These are phyloP conservation scores for Euphorbia celastroides DNA, from an alignment of 441 rosid genomes.

Conservation along the genomic window DNA sequence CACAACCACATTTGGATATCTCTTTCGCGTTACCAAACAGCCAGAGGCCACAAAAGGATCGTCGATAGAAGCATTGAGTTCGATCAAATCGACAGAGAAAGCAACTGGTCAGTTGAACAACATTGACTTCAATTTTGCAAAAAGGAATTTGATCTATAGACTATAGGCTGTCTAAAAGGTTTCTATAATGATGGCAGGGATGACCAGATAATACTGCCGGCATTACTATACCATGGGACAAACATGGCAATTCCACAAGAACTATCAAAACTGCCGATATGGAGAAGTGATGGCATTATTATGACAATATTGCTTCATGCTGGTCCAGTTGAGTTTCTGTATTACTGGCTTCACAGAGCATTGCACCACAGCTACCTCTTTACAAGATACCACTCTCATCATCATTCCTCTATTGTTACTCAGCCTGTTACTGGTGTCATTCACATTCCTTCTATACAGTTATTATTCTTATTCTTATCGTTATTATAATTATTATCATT, in stretches of 20 bases:
- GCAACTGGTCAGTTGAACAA: constrained; percentile 6
- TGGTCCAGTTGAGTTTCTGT: constrained; percentile 24
- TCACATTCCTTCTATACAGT: neutral
- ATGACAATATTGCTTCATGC: constrained; percentile 11
- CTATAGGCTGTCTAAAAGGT: no score
- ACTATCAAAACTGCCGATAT: neutral
- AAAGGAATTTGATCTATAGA: no score
- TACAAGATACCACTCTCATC: constrained; percentile 59
- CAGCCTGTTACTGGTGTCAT: constrained; percentile 52
- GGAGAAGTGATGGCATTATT: constrained; percentile 18
- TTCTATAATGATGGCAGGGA: constrained; percentile 5
- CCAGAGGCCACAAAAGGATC: constrained; percentile 45
- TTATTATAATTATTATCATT: no score
- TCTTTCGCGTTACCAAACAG: constrained; percentile 46
- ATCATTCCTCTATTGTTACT: constrained; percentile 55
- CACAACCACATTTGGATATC: constrained; percentile 67
- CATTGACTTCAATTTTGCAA: no score
- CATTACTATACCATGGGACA: neutral
- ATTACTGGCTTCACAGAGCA: constrained; percentile 21
- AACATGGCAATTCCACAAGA: neutral
- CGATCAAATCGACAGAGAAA: constrained; percentile 15
- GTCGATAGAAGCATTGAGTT: constrained; percentile 18
- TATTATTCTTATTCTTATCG: no score
- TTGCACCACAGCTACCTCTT: constrained; percentile 29
- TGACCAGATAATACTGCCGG: constrained; percentile 15